Evolutionary conservation across 2,329 filamentous ascomycete genomes (phyloP), one percentile per base, ranked within the genome.

Genomic region (Fonsecaea monophora): DNA sequence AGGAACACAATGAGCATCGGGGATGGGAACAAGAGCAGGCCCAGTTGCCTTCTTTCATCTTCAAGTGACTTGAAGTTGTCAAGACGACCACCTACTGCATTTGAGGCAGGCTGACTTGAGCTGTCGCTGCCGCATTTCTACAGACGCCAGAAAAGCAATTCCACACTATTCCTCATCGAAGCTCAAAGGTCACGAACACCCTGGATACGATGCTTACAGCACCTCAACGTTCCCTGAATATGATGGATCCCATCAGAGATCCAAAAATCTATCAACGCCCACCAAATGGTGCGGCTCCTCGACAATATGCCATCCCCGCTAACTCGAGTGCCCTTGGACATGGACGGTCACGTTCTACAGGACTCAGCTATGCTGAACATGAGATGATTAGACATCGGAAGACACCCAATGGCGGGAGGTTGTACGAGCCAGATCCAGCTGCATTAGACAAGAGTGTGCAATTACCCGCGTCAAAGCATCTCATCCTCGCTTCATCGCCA

Each of bases 391-490:
- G 71, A 37, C 88, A 94, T 71, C 88, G 94, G 71, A 98, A 98
- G 79, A 98, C 94, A 8, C 95, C 94, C 4, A 94, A 90, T 75
- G 59, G 59, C 4, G 95, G 94, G n/a, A 97, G 93, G 42, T 86
- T 98, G 68, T 90, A 94, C 71, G 92, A 92, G 62, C 93, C 92
- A 10, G 94, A 98, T 83, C 92, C 91, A 37, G 92, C 91, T 4
- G 88, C 89, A 1, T 84, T 89, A 25, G 90, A 92, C 74, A 87
- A 90, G 73, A 87, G 85, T 9, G 87, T 89, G 40, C 90, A 91
- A 42, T 90, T 90, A 5, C 92, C 91, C 42, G 89, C 92, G 1
- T 82, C 88, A 55, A 97, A 97, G 79, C 93, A 97, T 76, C 87
- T 97, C 76, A 83, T 95, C 21, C 82, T 96, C 34, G 89, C 92